Evolutionary conservation across 306 rosid species (phyloP).

Genomic region (Prunus mongolica): DNA sequence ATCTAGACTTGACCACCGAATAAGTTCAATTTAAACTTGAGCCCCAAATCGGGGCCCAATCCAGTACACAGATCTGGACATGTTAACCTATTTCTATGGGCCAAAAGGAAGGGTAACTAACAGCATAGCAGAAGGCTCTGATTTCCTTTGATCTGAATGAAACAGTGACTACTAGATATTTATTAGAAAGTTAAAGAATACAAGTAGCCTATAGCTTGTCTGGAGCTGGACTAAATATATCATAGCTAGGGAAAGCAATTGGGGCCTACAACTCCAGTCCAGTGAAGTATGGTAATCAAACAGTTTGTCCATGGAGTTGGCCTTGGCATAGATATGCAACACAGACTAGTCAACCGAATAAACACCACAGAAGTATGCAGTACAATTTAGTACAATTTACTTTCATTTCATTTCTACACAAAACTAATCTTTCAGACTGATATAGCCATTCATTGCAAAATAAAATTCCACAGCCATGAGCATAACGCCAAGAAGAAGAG

Average conservation of each 20-base stretch:
- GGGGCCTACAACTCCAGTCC: too few species aligned
- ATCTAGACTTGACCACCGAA: too few species aligned
- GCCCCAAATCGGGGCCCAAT: not conserved
- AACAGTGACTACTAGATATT: not conserved
- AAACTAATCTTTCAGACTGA: not conserved
- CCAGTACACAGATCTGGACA: not conserved
- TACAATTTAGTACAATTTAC: not conserved
- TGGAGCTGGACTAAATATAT: not conserved
- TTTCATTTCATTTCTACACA: not conserved
- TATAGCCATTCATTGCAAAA: not conserved
- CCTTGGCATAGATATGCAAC: too few species aligned
- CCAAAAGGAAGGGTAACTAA: not conserved
- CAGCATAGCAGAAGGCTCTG: not conserved
- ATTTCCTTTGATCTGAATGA: too few species aligned
- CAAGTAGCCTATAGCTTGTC: not conserved
- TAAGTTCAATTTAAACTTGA: too few species aligned
- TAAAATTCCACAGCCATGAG: not conserved
- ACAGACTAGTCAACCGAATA: too few species aligned
- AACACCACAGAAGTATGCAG: not conserved
- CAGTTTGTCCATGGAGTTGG: too few species aligned
- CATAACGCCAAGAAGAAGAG: not conserved
- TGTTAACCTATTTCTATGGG: not conserved
- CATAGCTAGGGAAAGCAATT: not conserved
- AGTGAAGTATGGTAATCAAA: too few species aligned
- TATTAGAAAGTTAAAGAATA: not conserved